Percentiles rank a stretch among this genome's conserved stretches.
Conservation (phyloP, 2,329 filamentous ascomycete species). For the Mycogone perniciosa region DNA sequence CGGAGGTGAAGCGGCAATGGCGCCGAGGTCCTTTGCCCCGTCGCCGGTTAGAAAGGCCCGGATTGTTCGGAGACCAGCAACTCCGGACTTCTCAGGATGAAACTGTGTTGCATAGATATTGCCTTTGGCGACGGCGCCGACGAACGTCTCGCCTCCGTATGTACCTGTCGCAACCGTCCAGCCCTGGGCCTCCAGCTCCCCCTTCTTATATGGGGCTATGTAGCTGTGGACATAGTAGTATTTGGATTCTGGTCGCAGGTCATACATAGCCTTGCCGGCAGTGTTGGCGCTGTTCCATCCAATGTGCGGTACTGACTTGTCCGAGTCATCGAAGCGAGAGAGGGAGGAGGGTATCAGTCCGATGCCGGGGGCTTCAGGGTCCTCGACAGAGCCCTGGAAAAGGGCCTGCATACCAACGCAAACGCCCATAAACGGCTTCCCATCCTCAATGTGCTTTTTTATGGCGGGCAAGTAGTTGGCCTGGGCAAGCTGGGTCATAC, state of each 20-base stretch:
- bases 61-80: conserved; percentile 76
- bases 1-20: conserved; percentile 13
- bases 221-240: conserved; percentile 99
- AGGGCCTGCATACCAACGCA: conserved; percentile 91
- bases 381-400: conserved; percentile 80
- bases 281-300: conserved; percentile 92
- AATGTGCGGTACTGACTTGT: conserved; percentile 96
- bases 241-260: conserved; percentile 72
- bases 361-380: conserved; percentile 64
- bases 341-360: conserved; percentile 66
- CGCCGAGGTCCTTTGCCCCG: conserved; percentile 45
- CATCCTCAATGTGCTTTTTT: conserved; percentile 71
- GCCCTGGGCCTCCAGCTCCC: conserved; percentile 69
- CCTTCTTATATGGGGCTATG: conserved; percentile 68
- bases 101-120: conserved; percentile 93
- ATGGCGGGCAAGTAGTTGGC: conserved; percentile 83
- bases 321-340: conserved; percentile 65
- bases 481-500: conserved; percentile 72
- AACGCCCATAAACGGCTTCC: conserved; percentile 98
- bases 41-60: conserved; percentile 79
- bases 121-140: conserved; percentile 78
- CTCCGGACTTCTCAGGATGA: conserved; percentile 94
- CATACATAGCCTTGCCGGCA: conserved; percentile 57
- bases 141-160: conserved; percentile 84
- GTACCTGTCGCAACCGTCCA: conserved; percentile 89